Conservation (phyloP, 2,329 filamentous ascomycete genomes). For the Chrysoporthe deuterocubensis region DNA sequence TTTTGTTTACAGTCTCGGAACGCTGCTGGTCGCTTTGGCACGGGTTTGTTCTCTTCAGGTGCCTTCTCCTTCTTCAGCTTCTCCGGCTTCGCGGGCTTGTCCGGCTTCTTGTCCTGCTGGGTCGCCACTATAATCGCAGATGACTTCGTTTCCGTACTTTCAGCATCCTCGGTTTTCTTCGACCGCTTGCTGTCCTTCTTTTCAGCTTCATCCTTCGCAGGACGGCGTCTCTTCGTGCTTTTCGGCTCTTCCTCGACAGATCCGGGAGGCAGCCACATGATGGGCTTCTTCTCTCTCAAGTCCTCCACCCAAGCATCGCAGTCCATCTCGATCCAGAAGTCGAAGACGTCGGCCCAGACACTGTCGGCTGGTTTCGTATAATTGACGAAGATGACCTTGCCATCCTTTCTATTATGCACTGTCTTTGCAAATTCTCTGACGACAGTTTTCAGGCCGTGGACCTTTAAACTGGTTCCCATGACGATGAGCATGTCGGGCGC, state of each 20-base stretch:
- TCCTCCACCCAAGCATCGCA: conserved; percentile 75
- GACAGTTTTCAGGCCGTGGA: conserved; percentile 73
- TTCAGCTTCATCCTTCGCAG: conserved; percentile 37
- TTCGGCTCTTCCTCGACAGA: conserved; percentile 47
- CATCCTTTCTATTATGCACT: conserved; percentile 65
- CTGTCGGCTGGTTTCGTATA: conserved; percentile 73
- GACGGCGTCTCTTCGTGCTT: conserved; percentile 37
- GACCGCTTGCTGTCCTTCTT: conserved; percentile 20
- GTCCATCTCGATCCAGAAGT: conserved; percentile 77
- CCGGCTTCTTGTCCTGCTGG: conserved; percentile 15
- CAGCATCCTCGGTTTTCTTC: conserved; percentile 43
- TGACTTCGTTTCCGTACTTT: conserved; percentile 26
- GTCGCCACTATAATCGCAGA: neutral
- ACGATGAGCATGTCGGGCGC: conserved; percentile 71
- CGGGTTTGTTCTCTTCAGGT: conserved; percentile 36
- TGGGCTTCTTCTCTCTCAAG: conserved; percentile 60
- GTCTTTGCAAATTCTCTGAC: conserved; percentile 73
- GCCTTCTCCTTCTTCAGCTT: conserved; percentile 33
- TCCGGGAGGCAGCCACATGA: conserved; percentile 60
- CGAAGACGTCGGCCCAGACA: conserved; percentile 72
- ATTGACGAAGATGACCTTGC: conserved; percentile 75
- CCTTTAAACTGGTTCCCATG: conserved; percentile 71
- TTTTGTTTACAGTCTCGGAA: conserved; percentile 51
- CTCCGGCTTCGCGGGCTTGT: conserved; percentile 24
- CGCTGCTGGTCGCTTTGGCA: conserved; percentile 45